Conservation (phyloP, 768 basidiomycete species). For the Rhizopogon vesiculosus region DNA sequence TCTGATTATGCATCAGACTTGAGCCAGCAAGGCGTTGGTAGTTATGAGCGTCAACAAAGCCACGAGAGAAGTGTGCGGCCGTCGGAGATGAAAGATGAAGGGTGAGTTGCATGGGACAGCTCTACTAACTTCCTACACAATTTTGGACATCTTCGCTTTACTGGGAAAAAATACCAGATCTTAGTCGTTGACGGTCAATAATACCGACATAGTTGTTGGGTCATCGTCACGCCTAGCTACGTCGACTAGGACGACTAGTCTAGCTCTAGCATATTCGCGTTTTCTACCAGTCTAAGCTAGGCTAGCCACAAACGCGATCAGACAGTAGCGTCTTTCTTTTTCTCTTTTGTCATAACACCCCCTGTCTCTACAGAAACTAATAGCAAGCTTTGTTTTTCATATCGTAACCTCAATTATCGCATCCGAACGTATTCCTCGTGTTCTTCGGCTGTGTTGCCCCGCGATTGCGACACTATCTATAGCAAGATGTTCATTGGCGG, state of each 20-base stretch:
- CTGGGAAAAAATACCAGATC: slow-evolving; percentile 22
- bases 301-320: slow-evolving; percentile 49
- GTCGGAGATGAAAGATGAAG: slow-evolving; percentile 96
- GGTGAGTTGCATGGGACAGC: slow-evolving; percentile 57
- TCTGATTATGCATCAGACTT: slow-evolving; percentile 39
- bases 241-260: slow-evolving; percentile 60
- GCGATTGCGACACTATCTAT: slow-evolving; percentile 31
- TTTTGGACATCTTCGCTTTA: slow-evolving; percentile 9
- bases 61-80: slow-evolving; percentile 70
- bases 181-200: slow-evolving; percentile 21
- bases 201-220: slow-evolving; percentile 36
- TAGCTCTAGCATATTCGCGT: slow-evolving; percentile 69
- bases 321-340: slow-evolving; percentile 72
- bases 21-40: slow-evolving; percentile 29
- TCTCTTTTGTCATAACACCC: slow-evolving; percentile 53
- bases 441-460: slow-evolving; percentile 15
- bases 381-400: slow-evolving; percentile 57
- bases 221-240: slow-evolving; percentile 39
- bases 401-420: slow-evolving; percentile 14
- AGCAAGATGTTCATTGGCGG: slow-evolving; percentile 99
- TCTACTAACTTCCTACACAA: not conserved
- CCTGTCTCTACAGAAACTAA: slow-evolving; percentile 79
- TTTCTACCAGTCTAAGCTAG: slow-evolving; percentile 77
- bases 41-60: slow-evolving; percentile 37
- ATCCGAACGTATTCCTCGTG: slow-evolving; percentile 21